Conservation (phyloP, 2,329 filamentous ascomycete species). For the Chalaropsis ovoidea region DNA sequence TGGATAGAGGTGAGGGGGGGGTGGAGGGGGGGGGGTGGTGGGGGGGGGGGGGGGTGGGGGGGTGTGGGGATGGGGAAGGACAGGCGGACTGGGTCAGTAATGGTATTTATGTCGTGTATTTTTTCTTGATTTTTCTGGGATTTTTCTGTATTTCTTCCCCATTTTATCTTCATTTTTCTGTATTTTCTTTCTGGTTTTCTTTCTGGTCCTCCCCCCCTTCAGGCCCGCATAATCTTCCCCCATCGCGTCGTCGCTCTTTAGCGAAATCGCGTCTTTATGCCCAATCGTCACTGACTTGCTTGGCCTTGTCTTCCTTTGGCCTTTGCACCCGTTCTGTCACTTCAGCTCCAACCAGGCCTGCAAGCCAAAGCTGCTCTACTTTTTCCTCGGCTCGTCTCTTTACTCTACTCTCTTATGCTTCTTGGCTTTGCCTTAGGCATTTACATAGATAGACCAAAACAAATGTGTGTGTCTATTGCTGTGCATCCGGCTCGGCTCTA, state of each 20-base stretch:
- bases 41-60: too few relatives aligned
- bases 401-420: not conserved
- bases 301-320: constrained; percentile 3
- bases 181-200: too few relatives aligned
- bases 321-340: not conserved
- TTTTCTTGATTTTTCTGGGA: too few relatives aligned
- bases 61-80: too few relatives aligned
- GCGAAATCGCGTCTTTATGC: not conserved
- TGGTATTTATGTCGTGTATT: too few relatives aligned
- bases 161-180: too few relatives aligned
- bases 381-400: not conserved
- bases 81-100: too few relatives aligned
- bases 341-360: constrained; percentile 10
- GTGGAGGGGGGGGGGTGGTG: too few relatives aligned
- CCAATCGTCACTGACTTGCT: not conserved
- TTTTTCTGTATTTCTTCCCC: too few relatives aligned
- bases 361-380: not conserved
- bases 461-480: not conserved
- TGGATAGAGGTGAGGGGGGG: too few relatives aligned
- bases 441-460: too few relatives aligned
- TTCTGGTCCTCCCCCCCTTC: not conserved
- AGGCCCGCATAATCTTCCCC: not conserved
- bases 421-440: not conserved
- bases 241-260: not conserved
- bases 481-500: too few relatives aligned